A percentile compares a stretch with the other conserved stretches of the same genome.
Conservation (phyloP, 2,329 filamentous ascomycete genomes). For the Stromatinia cepivora region DNA sequence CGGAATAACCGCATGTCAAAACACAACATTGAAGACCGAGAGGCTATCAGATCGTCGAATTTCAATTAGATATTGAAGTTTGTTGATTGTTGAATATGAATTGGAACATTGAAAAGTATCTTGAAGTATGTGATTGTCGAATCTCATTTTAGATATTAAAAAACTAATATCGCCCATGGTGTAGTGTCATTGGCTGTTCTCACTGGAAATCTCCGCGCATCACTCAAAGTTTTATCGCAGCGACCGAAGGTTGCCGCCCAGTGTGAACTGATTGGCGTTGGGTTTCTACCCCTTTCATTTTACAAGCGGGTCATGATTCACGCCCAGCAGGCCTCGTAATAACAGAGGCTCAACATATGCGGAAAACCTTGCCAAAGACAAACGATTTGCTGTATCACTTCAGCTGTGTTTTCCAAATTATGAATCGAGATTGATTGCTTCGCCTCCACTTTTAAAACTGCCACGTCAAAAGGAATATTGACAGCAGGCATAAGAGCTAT, state of each 20-base stretch:
- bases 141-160: not conserved
- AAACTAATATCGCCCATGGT: not conserved
- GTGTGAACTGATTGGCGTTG: constrained; percentile 6
- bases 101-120: not conserved
- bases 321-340: not conserved
- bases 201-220: not conserved
- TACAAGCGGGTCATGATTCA: constrained; percentile 2
- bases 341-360: not conserved
- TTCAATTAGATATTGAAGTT: not conserved
- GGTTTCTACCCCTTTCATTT: constrained; percentile 1
- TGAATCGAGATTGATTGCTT: constrained; percentile 14
- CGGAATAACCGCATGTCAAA: too few relatives aligned
- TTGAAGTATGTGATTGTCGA: not conserved
- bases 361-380: not conserved
- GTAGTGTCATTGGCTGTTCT: not conserved
- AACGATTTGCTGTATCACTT: not conserved
- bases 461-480: not conserved
- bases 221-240: not conserved
- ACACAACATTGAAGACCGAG: not conserved
- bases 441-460: constrained; percentile 6
- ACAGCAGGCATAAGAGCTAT: not conserved
- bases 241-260: not conserved
- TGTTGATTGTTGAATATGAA: not conserved
- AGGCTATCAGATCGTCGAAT: not conserved
- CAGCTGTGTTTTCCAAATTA: constrained; percentile 14